A percentile compares a stretch with the other conserved stretches of the same genome.
phyloP scores from a whole-genome alignment of 805 yeast genomes.

The Metschnikowia lunata region DNA sequence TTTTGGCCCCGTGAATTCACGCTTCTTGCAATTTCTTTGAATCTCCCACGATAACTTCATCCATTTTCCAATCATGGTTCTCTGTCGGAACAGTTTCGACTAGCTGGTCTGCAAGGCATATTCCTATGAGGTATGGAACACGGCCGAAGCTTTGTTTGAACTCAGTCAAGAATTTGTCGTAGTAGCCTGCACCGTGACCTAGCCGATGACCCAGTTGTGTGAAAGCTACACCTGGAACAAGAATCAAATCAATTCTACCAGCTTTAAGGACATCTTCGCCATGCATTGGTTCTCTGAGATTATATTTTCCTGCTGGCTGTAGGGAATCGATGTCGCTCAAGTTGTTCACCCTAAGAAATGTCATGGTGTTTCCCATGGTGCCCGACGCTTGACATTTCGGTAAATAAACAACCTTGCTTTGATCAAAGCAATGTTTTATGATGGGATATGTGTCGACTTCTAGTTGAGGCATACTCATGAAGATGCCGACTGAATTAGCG shows the following conservation, averaged over 20 bases:
- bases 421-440: constrained; percentile 47
- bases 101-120: constrained; percentile 64
- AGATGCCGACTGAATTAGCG: constrained; percentile 57
- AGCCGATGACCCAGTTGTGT: constrained; percentile 49
- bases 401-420: constrained; percentile 50
- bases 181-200: constrained; percentile 94
- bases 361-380: constrained; percentile 39
- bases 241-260: constrained; percentile 56
- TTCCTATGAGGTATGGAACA: constrained; percentile 50
- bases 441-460: constrained; percentile 63
- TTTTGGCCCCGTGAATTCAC: constrained; percentile 14
- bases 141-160: constrained; percentile 14
- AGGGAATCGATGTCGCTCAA: constrained; percentile 42
- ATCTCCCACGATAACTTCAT: constrained; percentile 47
- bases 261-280: constrained; percentile 26
- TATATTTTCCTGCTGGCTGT: constrained; percentile 63
- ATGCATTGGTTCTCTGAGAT: constrained; percentile 60
- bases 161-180: constrained; percentile 55
- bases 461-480: constrained; percentile 68
- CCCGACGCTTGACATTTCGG: constrained; percentile 46
- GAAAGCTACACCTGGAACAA: constrained; percentile 87
- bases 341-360: constrained; percentile 50
- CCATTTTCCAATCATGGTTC: constrained; percentile 57
- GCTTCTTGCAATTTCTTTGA: background rate
- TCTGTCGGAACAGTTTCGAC: constrained; percentile 52